Conservation (phyloP, 176 grass and related monocot species). For the Oryza brachyantha region DNA sequence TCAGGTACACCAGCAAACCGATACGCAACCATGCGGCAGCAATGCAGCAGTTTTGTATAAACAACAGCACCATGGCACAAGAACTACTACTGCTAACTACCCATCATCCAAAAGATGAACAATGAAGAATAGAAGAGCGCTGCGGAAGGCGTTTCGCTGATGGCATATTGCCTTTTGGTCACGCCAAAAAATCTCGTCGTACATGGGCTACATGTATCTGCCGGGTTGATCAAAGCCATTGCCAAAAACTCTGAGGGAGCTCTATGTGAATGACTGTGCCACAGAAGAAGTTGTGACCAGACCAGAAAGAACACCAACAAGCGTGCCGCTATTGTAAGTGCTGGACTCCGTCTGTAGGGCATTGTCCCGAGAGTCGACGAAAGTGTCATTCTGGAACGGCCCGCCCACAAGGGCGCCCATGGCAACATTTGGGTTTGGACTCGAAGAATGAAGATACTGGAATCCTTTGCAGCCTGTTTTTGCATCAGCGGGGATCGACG, state of each 20-base stretch:
- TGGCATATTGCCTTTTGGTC: neutral
- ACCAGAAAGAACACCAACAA: conserved; percentile 70
- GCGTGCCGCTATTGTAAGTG: conserved; percentile 89
- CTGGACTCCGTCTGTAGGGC: conserved; percentile 76
- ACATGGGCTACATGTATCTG: conserved; percentile 6
- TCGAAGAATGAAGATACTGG: conserved; percentile 58
- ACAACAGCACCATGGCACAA: conserved; percentile 16
- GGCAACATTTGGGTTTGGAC: conserved; percentile 81
- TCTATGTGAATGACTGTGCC: conserved; percentile 66
- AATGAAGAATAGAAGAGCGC: neutral
- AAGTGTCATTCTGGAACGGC: conserved; percentile 85
- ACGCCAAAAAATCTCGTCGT: neutral
- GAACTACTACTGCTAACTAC: conserved; percentile 24
- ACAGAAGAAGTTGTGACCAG: conserved; percentile 80
- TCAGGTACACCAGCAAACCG: conserved; percentile 30
- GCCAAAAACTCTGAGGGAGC: neutral
- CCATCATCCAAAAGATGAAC: conserved; percentile 2
- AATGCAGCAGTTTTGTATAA: neutral
- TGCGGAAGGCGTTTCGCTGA: neutral
- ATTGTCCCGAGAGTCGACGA: conserved; percentile 71
- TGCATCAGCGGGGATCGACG: conserved; percentile 61
- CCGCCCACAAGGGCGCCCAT: conserved; percentile 81
- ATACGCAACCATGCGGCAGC: neutral
- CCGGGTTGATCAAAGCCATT: conserved; percentile 4
- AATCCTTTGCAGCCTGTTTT: conserved; percentile 91